These are phyloP conservation scores for Pythium volutum DNA, from an alignment of 352 stramenopile species.

Conservation along the genomic window DNA sequence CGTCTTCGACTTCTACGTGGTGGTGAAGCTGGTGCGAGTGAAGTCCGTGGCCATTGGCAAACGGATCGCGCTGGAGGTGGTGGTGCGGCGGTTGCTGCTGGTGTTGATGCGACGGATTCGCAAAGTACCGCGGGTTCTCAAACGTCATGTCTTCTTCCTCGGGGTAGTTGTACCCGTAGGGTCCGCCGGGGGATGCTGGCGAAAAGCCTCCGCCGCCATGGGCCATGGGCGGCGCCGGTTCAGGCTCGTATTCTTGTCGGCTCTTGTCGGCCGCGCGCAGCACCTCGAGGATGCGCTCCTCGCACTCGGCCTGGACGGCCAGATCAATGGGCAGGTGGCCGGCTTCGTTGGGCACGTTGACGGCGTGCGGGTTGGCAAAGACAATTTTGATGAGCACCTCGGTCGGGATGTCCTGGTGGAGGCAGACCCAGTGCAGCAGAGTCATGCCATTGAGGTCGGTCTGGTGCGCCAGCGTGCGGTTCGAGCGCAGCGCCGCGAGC, in stretches of 20 bases:
- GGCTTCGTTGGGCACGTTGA: slow-evolving; percentile 70
- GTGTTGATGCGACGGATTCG: background rate
- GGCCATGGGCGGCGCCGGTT: slow-evolving; percentile 2
- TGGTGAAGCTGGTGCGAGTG: background rate
- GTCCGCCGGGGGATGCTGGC: background rate
- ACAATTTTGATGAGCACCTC: slow-evolving; percentile 80
- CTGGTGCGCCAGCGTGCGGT: slow-evolving; percentile 51
- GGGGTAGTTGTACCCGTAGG: slow-evolving; percentile 21
- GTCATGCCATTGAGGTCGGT: slow-evolving; percentile 74
- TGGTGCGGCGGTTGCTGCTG: too few species aligned
- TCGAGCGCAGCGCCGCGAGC: slow-evolving; percentile 58
- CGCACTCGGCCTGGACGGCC: slow-evolving; percentile 68
- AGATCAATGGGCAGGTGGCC: slow-evolving; percentile 73
- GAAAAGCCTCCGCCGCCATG: slow-evolving; percentile 1
- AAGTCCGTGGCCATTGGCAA: background rate
- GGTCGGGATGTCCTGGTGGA: slow-evolving; percentile 69
- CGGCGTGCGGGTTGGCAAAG: slow-evolving; percentile 71
- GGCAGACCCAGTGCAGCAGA: slow-evolving; percentile 75
- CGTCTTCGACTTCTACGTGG: background rate
- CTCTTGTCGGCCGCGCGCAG: slow-evolving; percentile 49
- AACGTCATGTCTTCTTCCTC: slow-evolving; percentile 36
- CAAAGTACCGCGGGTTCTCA: slow-evolving; percentile 29
- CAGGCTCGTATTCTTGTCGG: slow-evolving; percentile 33
- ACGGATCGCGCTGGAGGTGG: background rate
- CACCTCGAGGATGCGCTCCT: slow-evolving; percentile 70